Evolutionary conservation across 495 filamentous ascomycete species (phyloP), one percentile per base, ranked within the genome.

Genomic region (Xylona heveae): DNA sequence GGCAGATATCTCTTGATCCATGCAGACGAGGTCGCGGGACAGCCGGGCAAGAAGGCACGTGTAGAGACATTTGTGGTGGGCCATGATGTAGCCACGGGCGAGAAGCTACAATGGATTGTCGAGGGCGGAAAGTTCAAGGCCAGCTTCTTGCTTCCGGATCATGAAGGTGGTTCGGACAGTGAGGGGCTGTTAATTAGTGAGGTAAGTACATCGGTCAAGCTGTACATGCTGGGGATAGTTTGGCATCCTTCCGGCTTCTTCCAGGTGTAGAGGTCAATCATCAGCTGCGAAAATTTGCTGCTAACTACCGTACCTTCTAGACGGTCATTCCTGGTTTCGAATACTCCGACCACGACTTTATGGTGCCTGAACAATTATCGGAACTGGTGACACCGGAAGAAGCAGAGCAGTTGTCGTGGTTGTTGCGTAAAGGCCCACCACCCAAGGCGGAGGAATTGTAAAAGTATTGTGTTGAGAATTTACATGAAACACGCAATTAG

Each of bases 311-410:
- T 6, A n/a, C n/a, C n/a, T 22, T 35, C n/a, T 24, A 58, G 55
- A 55, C 66, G 10, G 70, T 73, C 5, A 57, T 76, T 5, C 74
- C 74, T 1, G 71, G 71, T 0, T 78, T 74, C 38, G 68, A 74
- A 42, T 66, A 51, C 25, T 56, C 46, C 36, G 71, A 77, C 38
- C 67, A 77, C 46, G 68, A 72, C 37, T 75, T 76, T 38, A 42
- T 74, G 35, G 43, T 38, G 14, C 31, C 31, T 15, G 47, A 55
- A 24, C 48, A 45, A 20, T 48, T 76, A 38, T 36, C 39, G 14
- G 43, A 57, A 28, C 42, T 77, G 6, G 38, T 74, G 5, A 55
- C 53, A 1, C 36, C 43, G 13, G 55, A 61, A 14, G 52, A 64
- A 37, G 51, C 48, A 1, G 43, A 52, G 38, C 53, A 65, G 42